These are phyloP conservation scores for Sporothrix inflata DNA, from an alignment of 2,329 filamentous ascomycete species.

Conservation along the genomic window DNA sequence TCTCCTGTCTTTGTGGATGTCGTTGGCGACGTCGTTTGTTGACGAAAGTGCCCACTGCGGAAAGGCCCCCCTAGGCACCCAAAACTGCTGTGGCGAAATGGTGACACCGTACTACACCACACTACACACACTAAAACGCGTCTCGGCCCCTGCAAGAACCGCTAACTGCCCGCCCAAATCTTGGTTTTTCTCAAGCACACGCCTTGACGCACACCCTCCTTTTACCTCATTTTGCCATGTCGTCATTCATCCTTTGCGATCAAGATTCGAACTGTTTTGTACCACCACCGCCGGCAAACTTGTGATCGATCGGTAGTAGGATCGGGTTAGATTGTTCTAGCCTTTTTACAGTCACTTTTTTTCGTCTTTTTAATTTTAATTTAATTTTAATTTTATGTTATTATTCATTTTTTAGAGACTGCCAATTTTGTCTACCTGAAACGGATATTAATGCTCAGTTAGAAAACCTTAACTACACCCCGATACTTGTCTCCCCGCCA, in stretches of 20 bases:
- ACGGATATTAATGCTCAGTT: not conserved
- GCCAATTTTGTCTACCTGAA: not conserved
- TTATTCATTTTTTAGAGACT: not conserved
- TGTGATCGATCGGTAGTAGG: not conserved
- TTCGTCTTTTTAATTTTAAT: not conserved
- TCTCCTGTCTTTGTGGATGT: not conserved
- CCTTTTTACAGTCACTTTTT: not conserved
- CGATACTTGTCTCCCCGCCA: not conserved
- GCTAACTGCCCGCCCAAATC: conserved; percentile 11
- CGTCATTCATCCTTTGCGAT: conserved; percentile 17
- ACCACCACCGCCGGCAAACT: not conserved
- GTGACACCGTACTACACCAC: not conserved
- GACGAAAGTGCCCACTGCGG: not conserved
- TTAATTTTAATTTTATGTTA: not conserved
- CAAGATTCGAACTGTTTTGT: not conserved
- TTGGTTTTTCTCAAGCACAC: not conserved
- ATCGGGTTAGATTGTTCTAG: not conserved
- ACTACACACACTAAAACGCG: not conserved
- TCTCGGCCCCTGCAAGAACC: not conserved
- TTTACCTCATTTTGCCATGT: not conserved
- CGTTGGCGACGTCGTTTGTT: not conserved
- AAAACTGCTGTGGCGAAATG: conserved; percentile 8
- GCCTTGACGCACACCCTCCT: not conserved
- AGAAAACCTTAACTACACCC: not conserved
- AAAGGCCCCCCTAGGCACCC: not conserved